Evolutionary conservation across 139 green algal genomes (phyloP).

Genomic region (Tetradesmus obliquus): DNA sequence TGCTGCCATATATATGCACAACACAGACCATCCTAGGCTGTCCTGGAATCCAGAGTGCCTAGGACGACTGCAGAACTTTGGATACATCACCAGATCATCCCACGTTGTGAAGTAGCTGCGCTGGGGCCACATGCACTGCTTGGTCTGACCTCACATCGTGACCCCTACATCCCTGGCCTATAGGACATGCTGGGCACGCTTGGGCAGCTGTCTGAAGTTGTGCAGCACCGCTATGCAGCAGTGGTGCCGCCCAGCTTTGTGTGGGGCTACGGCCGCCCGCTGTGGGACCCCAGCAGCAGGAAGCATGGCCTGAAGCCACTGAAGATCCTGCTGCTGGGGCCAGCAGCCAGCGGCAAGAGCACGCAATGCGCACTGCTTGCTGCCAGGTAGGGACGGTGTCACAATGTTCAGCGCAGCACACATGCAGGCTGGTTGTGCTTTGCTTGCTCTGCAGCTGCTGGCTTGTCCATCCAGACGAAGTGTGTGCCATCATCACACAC

Average conservation of each 20-base stretch:
- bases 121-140: too few relatives aligned
- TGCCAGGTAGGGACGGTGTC: slow-evolving; percentile 45
- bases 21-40: too few relatives aligned
- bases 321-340: slow-evolving; percentile 74
- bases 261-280: slow-evolving; percentile 79
- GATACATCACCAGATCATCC: too few relatives aligned
- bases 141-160: too few relatives aligned
- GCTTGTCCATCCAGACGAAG: neutral
- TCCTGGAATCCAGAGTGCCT: too few relatives aligned
- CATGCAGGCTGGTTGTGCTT: neutral
- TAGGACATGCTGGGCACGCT: neutral
- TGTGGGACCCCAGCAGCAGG: slow-evolving; percentile 73
- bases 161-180: too few relatives aligned
- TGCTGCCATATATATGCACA: too few relatives aligned
- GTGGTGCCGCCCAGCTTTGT: slow-evolving; percentile 69
- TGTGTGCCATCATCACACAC: too few relatives aligned
- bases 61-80: too few relatives aligned
- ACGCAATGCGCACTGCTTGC: slow-evolving; percentile 63
- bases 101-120: too few relatives aligned
- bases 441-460: neutral
- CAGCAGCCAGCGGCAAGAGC: slow-evolving; percentile 75
- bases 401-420: neutral
- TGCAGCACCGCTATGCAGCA: slow-evolving; percentile 65
- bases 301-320: slow-evolving; percentile 70
- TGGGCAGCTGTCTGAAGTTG: slow-evolving; percentile 49